Evolutionary conservation across 2,329 filamentous ascomycete species (phyloP), one percentile per base, ranked within the genome.

Genomic region (Boeremia lycopersici): DNA sequence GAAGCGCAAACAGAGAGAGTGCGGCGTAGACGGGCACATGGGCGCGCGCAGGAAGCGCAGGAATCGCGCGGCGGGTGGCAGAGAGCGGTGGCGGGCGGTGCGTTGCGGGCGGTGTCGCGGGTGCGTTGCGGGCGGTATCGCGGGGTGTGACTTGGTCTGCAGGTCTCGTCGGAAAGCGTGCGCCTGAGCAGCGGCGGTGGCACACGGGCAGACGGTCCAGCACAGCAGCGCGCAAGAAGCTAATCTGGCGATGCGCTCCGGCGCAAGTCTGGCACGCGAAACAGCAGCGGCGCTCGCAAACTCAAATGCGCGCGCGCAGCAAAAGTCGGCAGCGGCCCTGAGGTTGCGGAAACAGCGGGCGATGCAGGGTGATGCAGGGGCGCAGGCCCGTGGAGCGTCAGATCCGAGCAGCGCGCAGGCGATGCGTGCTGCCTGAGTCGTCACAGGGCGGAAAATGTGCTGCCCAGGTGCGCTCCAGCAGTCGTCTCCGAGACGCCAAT

Each of bases 1-100:
- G 65, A 68, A 63, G 70, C 71, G 71, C 71, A 66, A 72, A 67
- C 68, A 64, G 66, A 67, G 63, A 60, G 59, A 70, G 64, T 62
- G 64, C 48, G 65, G 68, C 65, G 65, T 63, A 70, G 67, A 68
- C 61, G 63, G 64, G 71, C 72, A 74, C 71, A 74, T 75, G 67
- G 69, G 71, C 64, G 67, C 65, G 61, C 57, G 63, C 63, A 58
- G 59, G 56, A 59, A 67, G 64, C 68, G 71, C 67, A 61, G 48
- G 56, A 53, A 40, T 48, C 36, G 58, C 53, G 62, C 63, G 62
- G 61, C 56, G 38, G 49, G 49, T 35, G 35, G 39, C 23, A 44
- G 45, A 51, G 39, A 36, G 25, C 17, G 30, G 28, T 26, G 40
- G 28, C 15, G 34, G 36, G 15, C 17, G 28, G 19, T 19, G 39